Conservation (phyloP, 805 yeast genomes). For the Saccharomycopsis malanga region DNA sequence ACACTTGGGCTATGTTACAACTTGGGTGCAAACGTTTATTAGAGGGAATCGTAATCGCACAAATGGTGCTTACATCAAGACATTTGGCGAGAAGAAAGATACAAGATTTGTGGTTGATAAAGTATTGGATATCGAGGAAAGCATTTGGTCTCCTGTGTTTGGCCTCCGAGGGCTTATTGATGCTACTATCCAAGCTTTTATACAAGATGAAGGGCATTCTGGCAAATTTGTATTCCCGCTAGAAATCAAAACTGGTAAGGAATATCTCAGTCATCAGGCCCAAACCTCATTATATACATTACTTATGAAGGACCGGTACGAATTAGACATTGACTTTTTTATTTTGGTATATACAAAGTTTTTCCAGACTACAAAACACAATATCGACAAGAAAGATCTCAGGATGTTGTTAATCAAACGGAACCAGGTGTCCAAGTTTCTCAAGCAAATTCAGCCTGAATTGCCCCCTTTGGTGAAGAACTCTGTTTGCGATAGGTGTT, state of each 20-base stretch:
- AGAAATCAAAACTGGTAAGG: constrained; percentile 83
- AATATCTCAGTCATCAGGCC: constrained; percentile 66
- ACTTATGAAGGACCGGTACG: constrained; percentile 73
- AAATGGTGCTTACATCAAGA: constrained; percentile 4
- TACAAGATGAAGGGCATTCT: constrained; percentile 29
- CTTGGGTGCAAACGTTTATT: constrained; percentile 46
- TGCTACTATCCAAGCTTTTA: constrained; percentile 65
- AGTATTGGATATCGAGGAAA: constrained; percentile 81
- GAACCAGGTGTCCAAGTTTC: constrained; percentile 55
- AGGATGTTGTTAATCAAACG: constrained; percentile 64
- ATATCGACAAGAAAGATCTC: constrained; percentile 48
- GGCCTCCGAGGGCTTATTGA: constrained; percentile 90
- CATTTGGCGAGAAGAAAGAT: constrained; percentile 22
- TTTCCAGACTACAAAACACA: constrained; percentile 47
- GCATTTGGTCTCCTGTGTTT: constrained; percentile 82
- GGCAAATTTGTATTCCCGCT: constrained; percentile 63
- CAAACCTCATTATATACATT: constrained; percentile 81
- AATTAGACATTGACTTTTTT: constrained; percentile 54
- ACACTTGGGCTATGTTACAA: constrained; percentile 45
- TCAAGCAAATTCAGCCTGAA: constrained; percentile 42
- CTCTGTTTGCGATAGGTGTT: constrained; percentile 58
- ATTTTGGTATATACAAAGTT: constrained; percentile 69
- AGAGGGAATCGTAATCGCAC: constrained; percentile 26
- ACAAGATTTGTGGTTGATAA: constrained; percentile 48
- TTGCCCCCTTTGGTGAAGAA: constrained; percentile 49